phyloP scores from a whole-genome alignment of 148 eudicot species.

The Spergularia bocconei region DNA sequence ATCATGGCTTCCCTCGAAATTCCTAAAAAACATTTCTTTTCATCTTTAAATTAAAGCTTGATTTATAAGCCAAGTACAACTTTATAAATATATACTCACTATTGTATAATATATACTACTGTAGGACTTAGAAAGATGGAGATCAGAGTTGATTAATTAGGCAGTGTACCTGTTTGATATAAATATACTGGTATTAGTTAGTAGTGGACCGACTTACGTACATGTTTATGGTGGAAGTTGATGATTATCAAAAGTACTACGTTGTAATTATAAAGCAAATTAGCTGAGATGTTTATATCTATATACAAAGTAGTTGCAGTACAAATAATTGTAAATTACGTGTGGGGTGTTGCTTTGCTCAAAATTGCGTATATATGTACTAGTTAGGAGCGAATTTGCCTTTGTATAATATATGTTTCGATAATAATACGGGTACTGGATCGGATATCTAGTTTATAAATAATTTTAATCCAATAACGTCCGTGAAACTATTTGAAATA shows the following conservation, averaged over 20 bases:
- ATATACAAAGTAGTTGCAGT: constrained; percentile 16
- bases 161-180: neutral
- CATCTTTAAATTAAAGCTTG: neutral
- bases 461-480: too few species aligned
- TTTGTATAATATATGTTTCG: too few species aligned
- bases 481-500: too few species aligned
- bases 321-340: neutral
- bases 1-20: constrained; percentile 38
- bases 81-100: neutral
- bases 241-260: constrained; percentile 14
- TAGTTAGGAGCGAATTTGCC: too few species aligned
- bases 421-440: too few species aligned
- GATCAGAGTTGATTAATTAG: neutral
- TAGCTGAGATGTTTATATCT: constrained; percentile 1
- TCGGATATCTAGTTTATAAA: too few species aligned
- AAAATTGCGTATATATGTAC: too few species aligned
- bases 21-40: constrained; percentile 13
- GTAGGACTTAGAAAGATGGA: neutral
- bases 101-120: neutral
- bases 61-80: neutral
- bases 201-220: constrained; percentile 8
- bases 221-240: neutral
- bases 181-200: constrained; percentile 9
- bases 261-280: constrained; percentile 25
- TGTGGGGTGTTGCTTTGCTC: too few species aligned